Conservation (phyloP, 768 basidiomycete genomes). For the Austroboletus festivus region DNA sequence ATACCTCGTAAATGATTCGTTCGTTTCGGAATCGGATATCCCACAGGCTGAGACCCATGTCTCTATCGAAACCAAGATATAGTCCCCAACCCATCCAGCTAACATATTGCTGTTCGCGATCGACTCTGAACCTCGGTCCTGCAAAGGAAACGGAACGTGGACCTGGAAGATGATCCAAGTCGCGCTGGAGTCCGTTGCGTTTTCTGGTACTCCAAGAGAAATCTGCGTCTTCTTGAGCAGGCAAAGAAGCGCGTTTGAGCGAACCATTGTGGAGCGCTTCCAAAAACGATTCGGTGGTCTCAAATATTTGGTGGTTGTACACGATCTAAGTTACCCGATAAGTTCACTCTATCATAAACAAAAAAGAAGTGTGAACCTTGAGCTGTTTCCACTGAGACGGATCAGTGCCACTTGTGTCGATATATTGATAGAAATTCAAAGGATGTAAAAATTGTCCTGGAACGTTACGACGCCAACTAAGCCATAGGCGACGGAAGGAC, state of each 20-base stretch:
- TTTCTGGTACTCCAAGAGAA: constrained; percentile 46
- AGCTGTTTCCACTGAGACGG: constrained; percentile 47
- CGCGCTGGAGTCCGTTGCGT: constrained; percentile 39
- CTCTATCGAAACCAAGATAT: constrained; percentile 60
- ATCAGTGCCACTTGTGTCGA: constrained; percentile 56
- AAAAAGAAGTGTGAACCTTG: constrained; percentile 37
- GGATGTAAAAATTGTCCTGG: constrained; percentile 55
- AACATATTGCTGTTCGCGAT: constrained; percentile 49
- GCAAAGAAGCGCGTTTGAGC: constrained; percentile 38
- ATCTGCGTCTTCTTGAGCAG: constrained; percentile 31
- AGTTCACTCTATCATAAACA: not conserved
- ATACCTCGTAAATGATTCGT: constrained; percentile 59
- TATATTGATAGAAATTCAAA: constrained; percentile 53
- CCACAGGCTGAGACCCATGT: constrained; percentile 64
- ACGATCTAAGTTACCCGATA: constrained; percentile 37
- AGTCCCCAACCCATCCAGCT: constrained; percentile 68
- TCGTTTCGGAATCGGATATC: constrained; percentile 56
- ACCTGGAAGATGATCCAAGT: constrained; percentile 63
- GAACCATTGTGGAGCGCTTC: constrained; percentile 53
- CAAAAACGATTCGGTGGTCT: constrained; percentile 45
- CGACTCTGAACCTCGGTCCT: constrained; percentile 56
- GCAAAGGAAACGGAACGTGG: constrained; percentile 61
- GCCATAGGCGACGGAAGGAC: constrained; percentile 53
- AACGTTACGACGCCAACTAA: constrained; percentile 46
- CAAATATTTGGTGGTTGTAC: constrained; percentile 59